Base-by-base conservation (phyloP, 192 early-diverging fungal genomes). In the Obelidium mucronatum region DNA sequence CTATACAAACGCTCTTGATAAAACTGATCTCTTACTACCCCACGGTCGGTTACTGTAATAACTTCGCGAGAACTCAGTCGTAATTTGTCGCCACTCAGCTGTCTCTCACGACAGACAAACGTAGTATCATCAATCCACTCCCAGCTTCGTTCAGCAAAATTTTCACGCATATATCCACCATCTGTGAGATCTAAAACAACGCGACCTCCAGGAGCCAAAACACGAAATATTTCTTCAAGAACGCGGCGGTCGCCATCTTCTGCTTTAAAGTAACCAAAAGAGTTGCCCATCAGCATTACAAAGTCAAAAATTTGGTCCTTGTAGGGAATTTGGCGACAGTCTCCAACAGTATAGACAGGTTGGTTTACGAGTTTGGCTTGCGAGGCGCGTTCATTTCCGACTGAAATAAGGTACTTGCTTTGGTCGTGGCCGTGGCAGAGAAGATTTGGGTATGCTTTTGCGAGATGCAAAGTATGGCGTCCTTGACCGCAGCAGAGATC, bases 401-500 rank as follows among this genome's bases (percentile, higher is more conserved):
- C 75, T 1, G 74, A 74, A 28, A 91, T 84, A 48, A 91, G 76
- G 68, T 84, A 90, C n/a, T 84, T 75, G 6, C 86, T 88, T 67
- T 90, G 88, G 77, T 91, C 90, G 69, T 91, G 89, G 22, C 90
- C 90, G 56, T 86, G 67, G 15, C 88, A 24, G 4, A 56, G 51
- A 2, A 91, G 79, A 28, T 86, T 74, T 1, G 90, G 89, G 72
- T 90, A 91, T 34, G 85, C 72, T 28, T 80, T 54, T 17, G 86
- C 80, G 13, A 91, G 67, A 22, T 85, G 75, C 24, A 91, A 79
- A 3, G 81, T 42, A 78, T 90, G 90, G 0, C 90, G 86, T 15
- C 90, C 90, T 78, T 91, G 90, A 31, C 90, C 90, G 73, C 90
- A 91, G 79, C 90, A 91, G n/a, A 91, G 78, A 69, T 91, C 90